These are phyloP conservation scores for Chenopodium formosanum DNA, from an alignment of 148 eudicot species.

Conservation along the genomic window DNA sequence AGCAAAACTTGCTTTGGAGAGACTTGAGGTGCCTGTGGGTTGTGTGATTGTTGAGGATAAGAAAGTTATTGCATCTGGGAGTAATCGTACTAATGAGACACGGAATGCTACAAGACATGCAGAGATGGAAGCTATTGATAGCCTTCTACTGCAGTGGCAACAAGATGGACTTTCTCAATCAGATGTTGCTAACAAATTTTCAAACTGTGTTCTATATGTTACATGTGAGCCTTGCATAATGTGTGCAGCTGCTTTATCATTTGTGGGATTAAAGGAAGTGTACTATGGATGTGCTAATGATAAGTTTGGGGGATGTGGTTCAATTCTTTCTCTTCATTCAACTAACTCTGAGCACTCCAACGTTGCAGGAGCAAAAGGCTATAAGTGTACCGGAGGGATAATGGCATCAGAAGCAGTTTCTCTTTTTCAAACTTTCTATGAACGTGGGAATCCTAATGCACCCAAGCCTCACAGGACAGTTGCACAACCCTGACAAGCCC, in stretches of 20 bases:
- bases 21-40: constrained; percentile 90
- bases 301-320: constrained; percentile 96
- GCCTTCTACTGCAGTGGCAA: constrained; percentile 68
- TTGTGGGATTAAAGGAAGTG: constrained; percentile 80
- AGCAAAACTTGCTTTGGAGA: constrained; percentile 69
- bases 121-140: constrained; percentile 88
- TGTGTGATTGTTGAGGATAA: constrained; percentile 70
- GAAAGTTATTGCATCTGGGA: constrained; percentile 65
- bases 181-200: constrained; percentile 53
- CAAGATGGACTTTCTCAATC: constrained; percentile 48
- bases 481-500: constrained; percentile 28
- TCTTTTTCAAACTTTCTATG: constrained; percentile 71
- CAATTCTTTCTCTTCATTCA: constrained; percentile 72
- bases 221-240: constrained; percentile 98
- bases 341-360: constrained; percentile 26
- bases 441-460: constrained; percentile 94
- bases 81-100: constrained; percentile 81
- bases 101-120: constrained; percentile 92
- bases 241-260: constrained; percentile 90
- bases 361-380: constrained; percentile 37
- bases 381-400: constrained; percentile 75
- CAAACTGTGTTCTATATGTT: constrained; percentile 71
- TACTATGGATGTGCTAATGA: constrained; percentile 89
- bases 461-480: constrained; percentile 82
- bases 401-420: constrained; percentile 81